Conservation (phyloP, 192 early-diverging fungal genomes). For the Entomortierella chlamydospora region DNA sequence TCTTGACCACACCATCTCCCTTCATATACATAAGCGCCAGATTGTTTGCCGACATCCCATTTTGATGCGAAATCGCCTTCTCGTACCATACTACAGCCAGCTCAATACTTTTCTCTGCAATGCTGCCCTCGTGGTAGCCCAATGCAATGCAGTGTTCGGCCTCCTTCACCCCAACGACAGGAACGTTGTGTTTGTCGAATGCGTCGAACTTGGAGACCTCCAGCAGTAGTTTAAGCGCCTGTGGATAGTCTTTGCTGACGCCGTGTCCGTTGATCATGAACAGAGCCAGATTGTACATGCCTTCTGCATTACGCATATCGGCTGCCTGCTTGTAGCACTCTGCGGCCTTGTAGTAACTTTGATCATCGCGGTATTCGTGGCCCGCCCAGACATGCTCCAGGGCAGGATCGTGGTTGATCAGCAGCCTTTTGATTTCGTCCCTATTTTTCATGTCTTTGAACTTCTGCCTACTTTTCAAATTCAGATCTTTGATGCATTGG, state of each 20-base stretch:
- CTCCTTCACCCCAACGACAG: slow-evolving; percentile 41
- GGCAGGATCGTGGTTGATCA: slow-evolving; percentile 28
- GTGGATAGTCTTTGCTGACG: slow-evolving; percentile 39
- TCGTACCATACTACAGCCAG: slow-evolving; percentile 41
- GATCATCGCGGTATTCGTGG: slow-evolving; percentile 41
- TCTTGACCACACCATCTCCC: slow-evolving; percentile 42
- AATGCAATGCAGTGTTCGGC: slow-evolving; percentile 40
- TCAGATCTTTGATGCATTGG: slow-evolving; percentile 38
- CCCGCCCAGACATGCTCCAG: slow-evolving; percentile 47
- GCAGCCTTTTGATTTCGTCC: slow-evolving; percentile 19
- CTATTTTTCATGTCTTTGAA: slow-evolving; percentile 37
- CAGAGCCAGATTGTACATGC: slow-evolving; percentile 46
- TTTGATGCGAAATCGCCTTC: slow-evolving; percentile 44
- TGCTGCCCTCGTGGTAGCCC: slow-evolving; percentile 32
- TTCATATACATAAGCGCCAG: slow-evolving; percentile 41
- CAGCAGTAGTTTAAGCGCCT: slow-evolving; percentile 40
- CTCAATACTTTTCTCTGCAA: slow-evolving; percentile 34
- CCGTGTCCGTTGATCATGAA: slow-evolving; percentile 40
- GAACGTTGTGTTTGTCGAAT: slow-evolving; percentile 41
- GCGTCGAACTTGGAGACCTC: slow-evolving; percentile 43
- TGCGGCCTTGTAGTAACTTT: slow-evolving; percentile 33
- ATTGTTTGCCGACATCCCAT: slow-evolving; percentile 41
- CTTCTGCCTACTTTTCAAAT: slow-evolving; percentile 26
- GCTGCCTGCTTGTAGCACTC: slow-evolving; percentile 43
- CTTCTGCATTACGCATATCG: slow-evolving; percentile 45